phyloP scores from a whole-genome alignment of 2,329 filamentous ascomycete genomes.

The Hymenoscyphus albidus region DNA sequence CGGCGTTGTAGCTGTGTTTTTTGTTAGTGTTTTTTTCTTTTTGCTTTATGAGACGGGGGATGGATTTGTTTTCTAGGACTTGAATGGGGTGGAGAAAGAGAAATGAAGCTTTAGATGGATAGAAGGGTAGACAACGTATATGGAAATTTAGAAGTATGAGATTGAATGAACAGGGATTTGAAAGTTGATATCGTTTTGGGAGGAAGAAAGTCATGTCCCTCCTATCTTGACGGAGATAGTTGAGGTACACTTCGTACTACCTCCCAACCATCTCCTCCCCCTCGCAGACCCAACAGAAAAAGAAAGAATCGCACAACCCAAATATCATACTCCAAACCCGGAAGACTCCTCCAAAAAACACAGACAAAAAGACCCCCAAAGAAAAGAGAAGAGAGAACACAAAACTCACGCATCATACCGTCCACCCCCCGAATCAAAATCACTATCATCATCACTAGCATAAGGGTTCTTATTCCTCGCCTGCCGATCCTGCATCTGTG shows the following conservation, averaged over 20 bases:
- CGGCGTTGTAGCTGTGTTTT: slow-evolving; percentile 22
- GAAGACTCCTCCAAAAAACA: not conserved
- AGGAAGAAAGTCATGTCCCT: too few species aligned
- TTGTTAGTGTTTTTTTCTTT: not conserved
- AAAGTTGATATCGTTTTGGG: too few species aligned
- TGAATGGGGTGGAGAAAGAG: not conserved
- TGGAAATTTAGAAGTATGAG: too few species aligned
- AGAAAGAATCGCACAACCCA: not conserved
- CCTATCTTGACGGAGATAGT: too few species aligned
- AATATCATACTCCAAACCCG: not conserved
- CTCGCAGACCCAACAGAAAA: too few species aligned
- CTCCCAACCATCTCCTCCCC: too few species aligned
- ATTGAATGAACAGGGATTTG: too few species aligned
- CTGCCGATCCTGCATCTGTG: slow-evolving; percentile 54
- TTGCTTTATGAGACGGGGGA: not conserved
- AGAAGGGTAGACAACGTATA: too few species aligned
- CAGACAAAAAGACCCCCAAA: not conserved
- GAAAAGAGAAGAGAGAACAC: not conserved
- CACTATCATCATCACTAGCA: slow-evolving; percentile 19
- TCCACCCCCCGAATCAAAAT: slow-evolving; percentile 28
- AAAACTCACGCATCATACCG: slow-evolving; percentile 19
- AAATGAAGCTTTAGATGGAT: not conserved
- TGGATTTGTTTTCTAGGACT: not conserved
- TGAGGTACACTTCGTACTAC: too few species aligned
- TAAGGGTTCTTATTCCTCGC: slow-evolving; percentile 57